Evolutionary conservation across 768 basidiomycete species (phyloP).

Genomic region (Coprinopsis strossmayeri): DNA sequence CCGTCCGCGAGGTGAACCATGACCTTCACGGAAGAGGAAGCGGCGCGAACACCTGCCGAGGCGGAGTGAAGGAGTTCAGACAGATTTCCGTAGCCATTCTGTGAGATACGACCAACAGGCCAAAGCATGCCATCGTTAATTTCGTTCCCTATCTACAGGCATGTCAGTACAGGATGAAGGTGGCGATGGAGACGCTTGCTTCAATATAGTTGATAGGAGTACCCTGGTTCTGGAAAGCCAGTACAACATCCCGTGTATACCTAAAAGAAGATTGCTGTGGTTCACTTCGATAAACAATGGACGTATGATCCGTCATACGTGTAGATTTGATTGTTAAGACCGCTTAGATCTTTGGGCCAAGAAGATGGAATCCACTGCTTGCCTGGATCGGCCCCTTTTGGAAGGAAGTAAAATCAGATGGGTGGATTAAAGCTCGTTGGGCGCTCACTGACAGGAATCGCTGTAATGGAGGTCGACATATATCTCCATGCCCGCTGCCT

Average conservation of each 20-base stretch:
- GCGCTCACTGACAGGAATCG: constrained; percentile 44
- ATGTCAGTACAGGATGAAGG: neutral
- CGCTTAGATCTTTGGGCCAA: constrained; percentile 45
- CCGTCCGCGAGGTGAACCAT: constrained; percentile 61
- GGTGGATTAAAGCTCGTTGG: neutral
- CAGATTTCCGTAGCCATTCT: constrained; percentile 42
- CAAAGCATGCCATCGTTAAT: constrained; percentile 61
- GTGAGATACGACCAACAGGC: constrained; percentile 51
- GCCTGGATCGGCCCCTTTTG: constrained; percentile 61
- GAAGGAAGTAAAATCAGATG: neutral
- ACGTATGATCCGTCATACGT: constrained; percentile 26
- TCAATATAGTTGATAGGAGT: constrained; percentile 47
- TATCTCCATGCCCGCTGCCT: constrained; percentile 49
- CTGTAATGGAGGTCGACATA: constrained; percentile 57
- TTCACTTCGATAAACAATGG: neutral
- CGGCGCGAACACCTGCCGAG: constrained; percentile 44
- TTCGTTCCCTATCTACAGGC: constrained; percentile 50
- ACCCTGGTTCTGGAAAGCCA: constrained; percentile 45
- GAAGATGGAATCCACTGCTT: constrained; percentile 51
- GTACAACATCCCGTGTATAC: constrained; percentile 46
- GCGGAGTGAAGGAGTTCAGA: constrained; percentile 60
- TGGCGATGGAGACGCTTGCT: constrained; percentile 20
- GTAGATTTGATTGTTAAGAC: constrained; percentile 53
- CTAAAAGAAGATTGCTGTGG: constrained; percentile 18
- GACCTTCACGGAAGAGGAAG: constrained; percentile 39